Base-by-base conservation (phyloP, 306 rosid genomes). In the Echinosophora koreensis region DNA sequence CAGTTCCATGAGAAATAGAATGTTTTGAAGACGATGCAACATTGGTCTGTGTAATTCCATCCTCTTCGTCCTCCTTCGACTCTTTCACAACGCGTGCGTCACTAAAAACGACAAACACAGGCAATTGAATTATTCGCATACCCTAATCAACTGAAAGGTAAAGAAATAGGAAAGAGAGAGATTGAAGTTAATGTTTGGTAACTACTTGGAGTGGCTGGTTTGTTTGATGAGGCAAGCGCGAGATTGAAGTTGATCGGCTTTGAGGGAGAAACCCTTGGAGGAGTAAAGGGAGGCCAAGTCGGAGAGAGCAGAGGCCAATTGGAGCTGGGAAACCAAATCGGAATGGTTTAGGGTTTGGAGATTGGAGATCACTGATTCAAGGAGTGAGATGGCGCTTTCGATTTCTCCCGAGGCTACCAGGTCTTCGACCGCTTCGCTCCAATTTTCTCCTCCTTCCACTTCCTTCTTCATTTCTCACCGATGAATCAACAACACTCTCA, bases 361-460 rank as follows among this genome's bases (percentile, higher is more conserved):
- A 3, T 83, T 49, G 6, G 86, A 76, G 54, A 90, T 17, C 3
- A 86, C 70, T 6, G 90, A 87, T 75, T 92, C 85, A 3, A 93
- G 78, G 41, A 90, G 83, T 66, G 91, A 55, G 67, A 93, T 89
- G 5, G 96, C 97, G 11, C 85, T 58, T 32, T 89, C 91, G 27
- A 68, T 70, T 34, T 93, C 90, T 4, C 94, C 93, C 10, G 80
- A 74, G 0, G 85, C 77, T 8, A 87, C 84, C 0, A 93, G 84
- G 76, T 93, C 94, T 67, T 93, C 94, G 5, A 87, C 93, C 5
- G 80, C 55, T 74, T 93, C 96, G 76, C 94, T 89, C 97, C 96
- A 93, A 77, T 83, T 88, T 35, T 52, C 62, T 42, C 0, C 16
- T 5, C 5, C 38, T 69, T 39, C 61, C 30, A 51, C 80, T 42